Evolutionary conservation across 1,284 basidiomycete genomes (phyloP), one percentile per base, ranked within the genome.

Genomic region (Xerocomus nothofagi): DNA sequence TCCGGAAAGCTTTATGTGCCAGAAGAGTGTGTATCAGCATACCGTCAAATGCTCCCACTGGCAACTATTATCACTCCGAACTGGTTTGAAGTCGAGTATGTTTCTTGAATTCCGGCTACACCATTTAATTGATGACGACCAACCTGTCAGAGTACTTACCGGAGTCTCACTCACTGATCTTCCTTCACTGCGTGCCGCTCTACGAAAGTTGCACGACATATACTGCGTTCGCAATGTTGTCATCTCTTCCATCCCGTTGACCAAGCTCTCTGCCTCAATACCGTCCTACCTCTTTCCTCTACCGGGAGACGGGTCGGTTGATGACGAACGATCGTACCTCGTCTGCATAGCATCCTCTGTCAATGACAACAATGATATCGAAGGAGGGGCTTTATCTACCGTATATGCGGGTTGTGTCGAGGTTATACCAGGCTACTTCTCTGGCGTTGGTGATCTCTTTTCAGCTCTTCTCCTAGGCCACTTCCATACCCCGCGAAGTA

Each of bases 51-150:
- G 71, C 76, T 99, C 3, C 76, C 80, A 15, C 72, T 88, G 20
- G 86, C 95, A 1, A 92, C 90, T 0, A 87, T 98, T 49, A 96
- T 98, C 57, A 95, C 96, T 0, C 96, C 96, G 0, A 99, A 99
- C 67, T 97, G 95, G 81, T 99, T 96, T 58, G 97, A 99, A 73
- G 90, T 91, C 48, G 94, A 98, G 92, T 95, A 65, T 68, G 88
- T 76, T 39, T 34, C n/a, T 7, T 37, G 0, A 18, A 43, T 48
- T 29, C n/a, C 31, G 20, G 21, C 15, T 32, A 34, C 6, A 36
- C 9, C 48, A 47, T 27, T 24, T 24, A 15, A 47, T 38, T 50
- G 30, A 66, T 54, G 36, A 38, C 57, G 27, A 31, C 29, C 14
- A 18, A 43, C 18, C 11, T 18, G 11, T 46, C 61, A 93, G 89